Conservation (phyloP, 345 rosid genomes). For the Lepidium sativum region DNA sequence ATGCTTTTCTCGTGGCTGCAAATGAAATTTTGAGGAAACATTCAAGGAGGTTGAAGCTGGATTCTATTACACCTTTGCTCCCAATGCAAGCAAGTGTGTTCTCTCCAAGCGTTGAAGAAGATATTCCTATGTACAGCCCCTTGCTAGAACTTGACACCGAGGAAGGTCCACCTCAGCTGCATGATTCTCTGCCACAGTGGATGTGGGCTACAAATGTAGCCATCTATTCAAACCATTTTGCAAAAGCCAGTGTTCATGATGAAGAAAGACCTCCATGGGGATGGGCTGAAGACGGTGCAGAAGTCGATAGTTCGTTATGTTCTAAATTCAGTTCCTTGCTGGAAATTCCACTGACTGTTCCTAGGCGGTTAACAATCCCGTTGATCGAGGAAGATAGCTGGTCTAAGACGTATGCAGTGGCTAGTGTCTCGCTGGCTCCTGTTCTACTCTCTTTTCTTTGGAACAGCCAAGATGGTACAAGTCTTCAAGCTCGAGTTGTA, state of each 20-base stretch:
- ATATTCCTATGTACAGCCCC: conserved; percentile 38
- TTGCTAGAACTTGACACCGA: conserved; percentile 51
- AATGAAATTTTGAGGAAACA: conserved; percentile 80
- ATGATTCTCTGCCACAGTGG: conserved; percentile 64
- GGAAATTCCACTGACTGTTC: conserved; percentile 61
- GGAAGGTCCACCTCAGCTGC: conserved; percentile 46
- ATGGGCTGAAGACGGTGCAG: conserved; percentile 39
- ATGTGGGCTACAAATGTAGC: conserved; percentile 83
- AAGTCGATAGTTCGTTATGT: conserved; percentile 26
- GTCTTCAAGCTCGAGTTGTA: conserved; percentile 23
- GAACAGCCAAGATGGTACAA: conserved; percentile 43
- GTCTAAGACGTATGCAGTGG: conserved; percentile 74
- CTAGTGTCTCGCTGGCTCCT: conserved; percentile 75
- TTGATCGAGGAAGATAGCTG: conserved; percentile 62
- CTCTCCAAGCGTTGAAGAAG: conserved; percentile 38
- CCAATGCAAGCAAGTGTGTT: conserved; percentile 47
- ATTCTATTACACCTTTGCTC: conserved; percentile 41
- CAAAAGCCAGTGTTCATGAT: conserved; percentile 23
- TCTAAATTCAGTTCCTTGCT: conserved; percentile 41
- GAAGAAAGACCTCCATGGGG: conserved; percentile 59
- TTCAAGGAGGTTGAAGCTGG: conserved; percentile 38
- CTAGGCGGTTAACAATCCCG: conserved; percentile 76
- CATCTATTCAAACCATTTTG: conserved; percentile 49
- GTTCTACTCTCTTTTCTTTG: conserved; percentile 56
- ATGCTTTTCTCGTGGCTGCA: conserved; percentile 76